A percentile compares a stretch with the other conserved stretches of the same genome.
phyloP scores from a whole-genome alignment of 257 asterid genomes.

The Fraxinus anomala region DNA sequence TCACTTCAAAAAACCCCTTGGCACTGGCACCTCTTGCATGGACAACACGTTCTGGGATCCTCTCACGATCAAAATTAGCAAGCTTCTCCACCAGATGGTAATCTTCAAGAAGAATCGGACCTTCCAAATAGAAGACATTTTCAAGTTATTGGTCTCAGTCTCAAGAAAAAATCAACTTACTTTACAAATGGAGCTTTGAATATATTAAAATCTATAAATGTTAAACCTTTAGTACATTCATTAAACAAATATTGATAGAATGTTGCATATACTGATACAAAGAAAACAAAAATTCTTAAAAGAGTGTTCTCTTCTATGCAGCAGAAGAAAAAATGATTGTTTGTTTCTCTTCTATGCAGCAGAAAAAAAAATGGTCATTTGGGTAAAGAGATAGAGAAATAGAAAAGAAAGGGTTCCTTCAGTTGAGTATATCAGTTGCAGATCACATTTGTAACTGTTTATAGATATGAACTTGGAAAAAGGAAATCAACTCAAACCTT shows the following conservation, averaged over 20 bases:
- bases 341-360: neutral
- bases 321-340: neutral
- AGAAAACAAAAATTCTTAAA: neutral
- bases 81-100: conserved; percentile 91
- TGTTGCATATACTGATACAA: neutral
- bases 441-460: neutral
- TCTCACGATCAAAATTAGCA: conserved; percentile 85
- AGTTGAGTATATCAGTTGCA: neutral
- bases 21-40: conserved; percentile 99
- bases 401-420: neutral
- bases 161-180: neutral
- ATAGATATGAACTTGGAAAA: neutral
- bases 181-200: neutral
- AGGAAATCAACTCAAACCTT: neutral
- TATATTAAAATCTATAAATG: neutral
- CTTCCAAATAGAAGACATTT: conserved; percentile 33
- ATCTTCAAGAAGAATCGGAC: conserved; percentile 92
- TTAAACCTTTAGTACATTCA: neutral
- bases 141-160: conserved; percentile 17
- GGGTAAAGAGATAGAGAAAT: neutral
- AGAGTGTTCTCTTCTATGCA: neutral
- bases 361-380: neutral
- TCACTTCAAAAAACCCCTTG: conserved; percentile 96
- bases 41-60: conserved; percentile 95
- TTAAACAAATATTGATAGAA: neutral